Conservation (phyloP, 1,139 yeast genomes). For the Suhomyces anneliseae region DNA sequence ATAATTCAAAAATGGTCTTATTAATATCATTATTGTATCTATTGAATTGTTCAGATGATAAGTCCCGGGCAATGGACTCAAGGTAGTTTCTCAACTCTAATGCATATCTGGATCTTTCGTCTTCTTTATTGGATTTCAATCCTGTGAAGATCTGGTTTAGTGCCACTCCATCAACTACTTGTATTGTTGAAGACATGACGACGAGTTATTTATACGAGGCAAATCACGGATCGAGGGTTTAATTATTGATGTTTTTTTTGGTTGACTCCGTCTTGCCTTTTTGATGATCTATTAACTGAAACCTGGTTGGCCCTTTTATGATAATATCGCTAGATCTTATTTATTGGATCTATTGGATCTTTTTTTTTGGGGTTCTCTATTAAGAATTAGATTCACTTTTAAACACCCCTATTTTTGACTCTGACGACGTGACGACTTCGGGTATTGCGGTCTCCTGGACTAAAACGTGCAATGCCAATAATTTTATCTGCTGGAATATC, state of each 20-base stretch:
- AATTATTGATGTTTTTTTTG: neutral
- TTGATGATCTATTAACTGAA: neutral
- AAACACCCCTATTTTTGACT: too few species aligned
- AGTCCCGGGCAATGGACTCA: constrained; percentile 70
- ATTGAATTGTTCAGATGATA: constrained; percentile 75
- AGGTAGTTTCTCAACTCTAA: constrained; percentile 65
- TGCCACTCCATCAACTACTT: constrained; percentile 50
- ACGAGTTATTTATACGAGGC: neutral
- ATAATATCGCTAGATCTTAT: too few species aligned
- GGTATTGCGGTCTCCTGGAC: too few species aligned
- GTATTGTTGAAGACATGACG: constrained; percentile 33
- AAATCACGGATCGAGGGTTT: neutral
- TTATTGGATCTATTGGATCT: too few species aligned
- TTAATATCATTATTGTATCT: constrained; percentile 83
- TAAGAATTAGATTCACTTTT: too few species aligned
- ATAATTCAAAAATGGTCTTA: constrained; percentile 80
- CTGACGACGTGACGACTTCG: too few species aligned
- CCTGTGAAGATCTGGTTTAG: constrained; percentile 56
- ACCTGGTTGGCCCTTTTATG: neutral
- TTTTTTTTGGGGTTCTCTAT: too few species aligned
- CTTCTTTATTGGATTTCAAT: constrained; percentile 48
- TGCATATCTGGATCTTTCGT: constrained; percentile 61
- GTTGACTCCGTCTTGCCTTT: neutral
- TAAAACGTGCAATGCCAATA: too few species aligned
- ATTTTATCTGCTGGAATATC: too few species aligned